Percentiles rank a stretch among this genome's conserved stretches.
Evolutionary conservation across 257 asterid species (phyloP).

Genomic region (Fraxinus americana): DNA sequence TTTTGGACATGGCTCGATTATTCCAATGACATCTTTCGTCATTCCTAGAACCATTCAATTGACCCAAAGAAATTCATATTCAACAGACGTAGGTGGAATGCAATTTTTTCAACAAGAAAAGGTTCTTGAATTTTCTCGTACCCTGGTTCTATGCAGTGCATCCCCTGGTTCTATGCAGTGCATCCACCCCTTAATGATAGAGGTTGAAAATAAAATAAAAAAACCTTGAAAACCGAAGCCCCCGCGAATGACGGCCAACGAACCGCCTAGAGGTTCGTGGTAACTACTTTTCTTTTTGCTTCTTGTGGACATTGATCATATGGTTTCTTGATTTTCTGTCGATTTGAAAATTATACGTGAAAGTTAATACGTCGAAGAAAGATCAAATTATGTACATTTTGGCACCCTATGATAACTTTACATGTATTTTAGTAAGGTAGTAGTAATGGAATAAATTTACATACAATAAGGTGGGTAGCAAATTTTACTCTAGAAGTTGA

Average conservation of each 20-base stretch:
- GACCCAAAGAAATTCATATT: conserved; percentile 13
- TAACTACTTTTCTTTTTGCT: too few species aligned
- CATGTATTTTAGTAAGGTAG: too few species aligned
- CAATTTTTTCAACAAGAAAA: not conserved
- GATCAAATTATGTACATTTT: too few species aligned
- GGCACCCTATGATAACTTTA: too few species aligned
- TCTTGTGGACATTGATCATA: too few species aligned
- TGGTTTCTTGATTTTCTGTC: too few species aligned
- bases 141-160: not conserved
- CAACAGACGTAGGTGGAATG: not conserved
- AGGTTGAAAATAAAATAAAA: not conserved
- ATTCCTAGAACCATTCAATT: conserved; percentile 27
- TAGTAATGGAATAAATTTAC: too few species aligned
- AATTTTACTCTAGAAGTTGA: too few species aligned
- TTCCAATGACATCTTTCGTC: conserved; percentile 22
- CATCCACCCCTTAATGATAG: not conserved
- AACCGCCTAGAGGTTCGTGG: too few species aligned
- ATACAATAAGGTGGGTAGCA: not conserved
- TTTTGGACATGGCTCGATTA: conserved; percentile 28
- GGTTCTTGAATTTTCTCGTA: not conserved
- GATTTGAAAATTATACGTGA: too few species aligned
- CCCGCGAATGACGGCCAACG: not conserved
- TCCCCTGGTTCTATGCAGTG: not conserved
- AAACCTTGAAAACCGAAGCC: not conserved
- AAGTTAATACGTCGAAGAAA: too few species aligned